Evolutionary conservation across 257 asterid species (phyloP).

Genomic region (Mentha longifolia): DNA sequence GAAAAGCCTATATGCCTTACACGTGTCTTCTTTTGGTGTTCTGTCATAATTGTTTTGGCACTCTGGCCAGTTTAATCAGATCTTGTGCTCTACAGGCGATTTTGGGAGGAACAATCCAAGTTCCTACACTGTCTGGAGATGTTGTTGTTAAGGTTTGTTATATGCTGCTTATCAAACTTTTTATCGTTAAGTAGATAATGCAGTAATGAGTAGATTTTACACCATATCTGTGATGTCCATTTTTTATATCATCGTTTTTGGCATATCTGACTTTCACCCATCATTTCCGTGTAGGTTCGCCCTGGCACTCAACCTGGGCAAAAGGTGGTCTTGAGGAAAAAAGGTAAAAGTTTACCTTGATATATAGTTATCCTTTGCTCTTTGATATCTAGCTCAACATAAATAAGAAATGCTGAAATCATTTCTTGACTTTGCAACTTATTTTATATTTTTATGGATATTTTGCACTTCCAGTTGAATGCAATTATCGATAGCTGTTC

Average conservation of each 20-base stretch:
- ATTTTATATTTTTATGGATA: not conserved
- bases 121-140: conserved; percentile 93
- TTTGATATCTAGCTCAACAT: conserved; percentile 15
- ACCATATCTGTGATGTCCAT: conserved; percentile 1
- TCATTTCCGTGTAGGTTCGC: conserved; percentile 58
- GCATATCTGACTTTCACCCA: conserved; percentile 20
- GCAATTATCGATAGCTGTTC: not conserved
- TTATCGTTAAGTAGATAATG: conserved; percentile 15
- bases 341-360: conserved; percentile 54
- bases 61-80: conserved; percentile 21
- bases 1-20: conserved; percentile 16
- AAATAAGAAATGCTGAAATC: not conserved
- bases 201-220: not conserved
- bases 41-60: conserved; percentile 7
- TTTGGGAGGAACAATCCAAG: conserved; percentile 92
- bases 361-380: conserved; percentile 14
- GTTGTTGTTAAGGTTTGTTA: conserved; percentile 86
- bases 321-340: conserved; percentile 79
- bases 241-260: conserved; percentile 6
- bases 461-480: not conserved
- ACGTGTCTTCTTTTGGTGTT: not conserved
- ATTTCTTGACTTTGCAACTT: not conserved
- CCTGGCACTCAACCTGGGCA: conserved; percentile 97
- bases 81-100: conserved; percentile 73
- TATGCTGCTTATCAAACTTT: conserved; percentile 9